These are phyloP conservation scores for Saitozyma sp. DNA, from an alignment of 768 basidiomycete genomes.

Conservation along the genomic window DNA sequence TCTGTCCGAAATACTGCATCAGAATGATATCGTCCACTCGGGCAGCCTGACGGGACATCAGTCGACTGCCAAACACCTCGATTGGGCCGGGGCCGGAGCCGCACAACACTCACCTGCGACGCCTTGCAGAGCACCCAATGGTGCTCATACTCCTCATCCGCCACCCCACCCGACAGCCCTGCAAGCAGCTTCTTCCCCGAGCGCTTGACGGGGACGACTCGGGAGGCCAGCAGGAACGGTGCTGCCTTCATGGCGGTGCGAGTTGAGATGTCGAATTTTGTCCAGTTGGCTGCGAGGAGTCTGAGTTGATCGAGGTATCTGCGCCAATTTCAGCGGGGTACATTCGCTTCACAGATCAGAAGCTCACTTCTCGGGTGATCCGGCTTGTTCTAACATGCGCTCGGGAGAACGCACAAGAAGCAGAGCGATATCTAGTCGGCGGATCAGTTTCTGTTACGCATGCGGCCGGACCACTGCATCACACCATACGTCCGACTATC, in stretches of 20 bases:
- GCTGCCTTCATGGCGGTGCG: constrained; percentile 67
- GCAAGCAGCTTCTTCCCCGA: constrained; percentile 15
- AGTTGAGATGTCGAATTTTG: constrained; percentile 56
- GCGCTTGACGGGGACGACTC: constrained; percentile 59
- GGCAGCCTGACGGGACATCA: constrained; percentile 58
- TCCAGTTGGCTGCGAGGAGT: constrained; percentile 74
- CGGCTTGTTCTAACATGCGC: constrained; percentile 37
- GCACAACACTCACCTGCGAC: constrained; percentile 51
- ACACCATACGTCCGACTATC: neutral
- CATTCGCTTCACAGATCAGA: neutral
- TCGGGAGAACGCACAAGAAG: constrained; percentile 35
- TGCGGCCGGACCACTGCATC: neutral
- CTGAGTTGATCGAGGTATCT: constrained; percentile 82
- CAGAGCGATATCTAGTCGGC: constrained; percentile 27
- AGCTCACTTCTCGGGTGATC: constrained; percentile 40
- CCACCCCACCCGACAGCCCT: constrained; percentile 4
- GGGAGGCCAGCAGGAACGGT: constrained; percentile 72
- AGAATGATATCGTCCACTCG: constrained; percentile 84
- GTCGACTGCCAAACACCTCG: neutral
- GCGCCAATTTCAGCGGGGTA: neutral
- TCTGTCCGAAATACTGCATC: constrained; percentile 74
- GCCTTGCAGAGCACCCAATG: constrained; percentile 70
- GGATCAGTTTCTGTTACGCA: neutral
- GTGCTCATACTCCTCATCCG: constrained; percentile 35
- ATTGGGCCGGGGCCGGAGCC: too few relatives aligned